Base-by-base conservation (phyloP, 306 rosid species). In the Lotus japonicus region DNA sequence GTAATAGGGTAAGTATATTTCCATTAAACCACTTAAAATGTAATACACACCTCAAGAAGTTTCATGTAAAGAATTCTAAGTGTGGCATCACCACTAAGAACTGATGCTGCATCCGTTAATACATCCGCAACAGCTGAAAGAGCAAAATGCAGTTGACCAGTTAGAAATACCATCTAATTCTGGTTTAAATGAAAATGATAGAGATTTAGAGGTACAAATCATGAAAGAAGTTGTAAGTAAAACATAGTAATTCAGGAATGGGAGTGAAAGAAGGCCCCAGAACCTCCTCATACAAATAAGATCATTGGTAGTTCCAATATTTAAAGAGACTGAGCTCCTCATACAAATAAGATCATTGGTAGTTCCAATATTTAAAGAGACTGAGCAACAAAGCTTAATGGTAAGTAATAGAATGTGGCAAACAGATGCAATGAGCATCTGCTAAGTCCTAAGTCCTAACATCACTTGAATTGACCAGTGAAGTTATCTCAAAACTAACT, bases 41-140 rank as follows among this genome's bases (percentile, higher is more conserved):
- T 9, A 64, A 74, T 35, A 76, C 89, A 44, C 74, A 95, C 99
- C 99, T 95, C 96, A 48, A 88, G 79, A 76, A 95, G 99, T 79
- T 84, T 95, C 84, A 76, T 66, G 72, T 87, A 91, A 28, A 95
- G 84, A 83, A 95, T 91, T 83, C 83, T 87, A 59, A 91, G 87
- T 1, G 99, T 83, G 33, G 86, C 84, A 79, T 95, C 97, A 36
- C 99, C 97, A 46, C 97, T 92, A 36, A 95, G 89, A 84, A 95
- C 99, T 54, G 84, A 89, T n/a, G 99, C 96, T 36, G 95, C 99
- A 53, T 95, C 99, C 39, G 88, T 88, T 79, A 95, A 85, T 72
- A 91, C 97, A 87, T 95, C 99, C 11, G 99, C 97, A 84, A 91
- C 95, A 61, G 99, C 99, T 95, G 86, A 81, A 80, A 85, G 71